phyloP scores from a whole-genome alignment of 2,329 filamentous ascomycete genomes.

The Geosmithia putterillii region DNA sequence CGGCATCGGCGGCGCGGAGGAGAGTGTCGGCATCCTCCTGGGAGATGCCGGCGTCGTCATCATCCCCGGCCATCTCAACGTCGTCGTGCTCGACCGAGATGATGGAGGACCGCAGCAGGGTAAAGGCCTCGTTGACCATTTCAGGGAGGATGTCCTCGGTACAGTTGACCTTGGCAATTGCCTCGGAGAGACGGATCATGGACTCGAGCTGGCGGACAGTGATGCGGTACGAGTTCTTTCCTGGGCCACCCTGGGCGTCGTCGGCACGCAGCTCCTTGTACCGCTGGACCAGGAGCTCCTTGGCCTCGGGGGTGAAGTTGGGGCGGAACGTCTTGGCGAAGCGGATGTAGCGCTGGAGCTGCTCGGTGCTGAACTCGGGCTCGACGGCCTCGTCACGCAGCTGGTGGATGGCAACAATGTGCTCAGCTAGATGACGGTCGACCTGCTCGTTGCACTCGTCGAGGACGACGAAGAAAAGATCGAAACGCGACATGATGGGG shows the following conservation, averaged over 20 bases:
- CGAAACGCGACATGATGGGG: conserved; percentile 98
- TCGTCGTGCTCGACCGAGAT: conserved; percentile 98
- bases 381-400: conserved; percentile 82
- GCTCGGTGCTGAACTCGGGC: conserved; percentile 91
- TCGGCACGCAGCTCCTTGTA: conserved; percentile 94
- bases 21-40: conserved; percentile 22
- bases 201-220: conserved; percentile 93
- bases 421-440: conserved; percentile 81
- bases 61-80: conserved; percentile 79
- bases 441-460: conserved; percentile 92
- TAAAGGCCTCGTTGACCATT: conserved; percentile 87
- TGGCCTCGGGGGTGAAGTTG: conserved; percentile 81
- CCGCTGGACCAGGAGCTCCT: conserved; percentile 71
- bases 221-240: conserved; percentile 92
- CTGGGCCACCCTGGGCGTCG: conserved; percentile 86
- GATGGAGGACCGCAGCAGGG: conserved; percentile 84
- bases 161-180: conserved; percentile 97
- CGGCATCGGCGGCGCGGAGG: conserved; percentile 24
- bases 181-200: conserved; percentile 89
- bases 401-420: conserved; percentile 91
- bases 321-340: conserved; percentile 93
- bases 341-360: conserved; percentile 91
- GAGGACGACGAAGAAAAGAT: conserved; percentile 94
- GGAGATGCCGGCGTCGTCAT: conserved; percentile 22
- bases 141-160: conserved; percentile 75